Evolutionary conservation across 2,329 filamentous ascomycete genomes (phyloP).

Genomic region (Ceratocystis smalleyi): DNA sequence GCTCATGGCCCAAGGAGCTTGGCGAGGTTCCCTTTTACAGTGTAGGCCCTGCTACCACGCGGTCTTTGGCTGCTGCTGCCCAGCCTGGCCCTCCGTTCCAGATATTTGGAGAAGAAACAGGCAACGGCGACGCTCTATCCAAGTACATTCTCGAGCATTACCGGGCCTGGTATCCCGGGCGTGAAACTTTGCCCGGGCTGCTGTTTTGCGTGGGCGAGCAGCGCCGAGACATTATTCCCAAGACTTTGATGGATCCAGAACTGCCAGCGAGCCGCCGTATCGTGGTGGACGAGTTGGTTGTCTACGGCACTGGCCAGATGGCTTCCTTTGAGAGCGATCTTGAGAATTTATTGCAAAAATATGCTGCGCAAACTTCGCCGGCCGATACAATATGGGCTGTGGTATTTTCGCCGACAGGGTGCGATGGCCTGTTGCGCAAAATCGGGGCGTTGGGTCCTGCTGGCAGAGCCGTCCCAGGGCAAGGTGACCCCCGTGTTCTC

Average conservation of each 20-base stretch:
- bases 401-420: slow-evolving; percentile 49
- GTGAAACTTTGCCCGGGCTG: slow-evolving; percentile 41
- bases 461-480: slow-evolving; percentile 11
- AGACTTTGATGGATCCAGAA: slow-evolving; percentile 47
- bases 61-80: slow-evolving; percentile 38
- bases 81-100: slow-evolving; percentile 29
- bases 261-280: slow-evolving; percentile 40
- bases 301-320: slow-evolving; percentile 80
- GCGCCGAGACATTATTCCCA: slow-evolving; percentile 77
- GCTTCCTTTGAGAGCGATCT: slow-evolving; percentile 60
- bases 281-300: slow-evolving; percentile 58
- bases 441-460: slow-evolving; percentile 36
- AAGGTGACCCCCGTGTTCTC: slow-evolving; percentile 30
- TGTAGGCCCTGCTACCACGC: slow-evolving; percentile 66
- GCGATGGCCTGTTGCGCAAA: slow-evolving; percentile 43
- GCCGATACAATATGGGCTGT: slow-evolving; percentile 32
- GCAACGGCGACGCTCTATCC: slow-evolving; percentile 69
- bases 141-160: slow-evolving; percentile 69
- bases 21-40: slow-evolving; percentile 52
- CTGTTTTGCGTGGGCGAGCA: slow-evolving; percentile 86
- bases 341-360: slow-evolving; percentile 31
- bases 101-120: slow-evolving; percentile 66
- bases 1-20: slow-evolving; percentile 4
- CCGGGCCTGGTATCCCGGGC: slow-evolving; percentile 33
- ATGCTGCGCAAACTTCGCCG: slow-evolving; percentile 49